These are phyloP conservation scores for Tricholoma saponaceum DNA, from an alignment of 768 basidiomycete species.

Conservation along the genomic window DNA sequence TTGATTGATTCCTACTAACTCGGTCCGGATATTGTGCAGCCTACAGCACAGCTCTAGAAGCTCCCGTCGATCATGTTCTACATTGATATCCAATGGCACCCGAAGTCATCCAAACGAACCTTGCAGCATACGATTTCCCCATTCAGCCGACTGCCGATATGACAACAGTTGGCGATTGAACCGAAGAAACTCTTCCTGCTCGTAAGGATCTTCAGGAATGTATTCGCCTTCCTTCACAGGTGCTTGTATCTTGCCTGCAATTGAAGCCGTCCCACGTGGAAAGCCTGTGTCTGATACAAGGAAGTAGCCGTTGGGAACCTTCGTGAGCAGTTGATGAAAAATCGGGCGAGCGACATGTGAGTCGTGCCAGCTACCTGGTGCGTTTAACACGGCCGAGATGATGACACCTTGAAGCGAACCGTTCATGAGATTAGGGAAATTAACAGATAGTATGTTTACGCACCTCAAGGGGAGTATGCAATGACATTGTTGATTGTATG, in stretches of 20 bases:
- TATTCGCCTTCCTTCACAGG: not conserved
- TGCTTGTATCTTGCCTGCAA: not conserved
- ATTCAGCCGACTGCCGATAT: constrained; percentile 47
- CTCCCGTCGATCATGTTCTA: constrained; percentile 17
- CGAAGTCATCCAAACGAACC: constrained; percentile 43
- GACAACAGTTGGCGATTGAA: constrained; percentile 31
- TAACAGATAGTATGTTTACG: not conserved
- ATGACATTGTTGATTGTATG: no score
- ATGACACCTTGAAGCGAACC: constrained; percentile 23
- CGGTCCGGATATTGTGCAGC: constrained; percentile 30
- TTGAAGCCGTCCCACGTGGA: constrained; percentile 10
- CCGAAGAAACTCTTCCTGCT: not conserved
- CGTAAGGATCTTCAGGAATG: not conserved
- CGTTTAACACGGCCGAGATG: constrained; percentile 30
- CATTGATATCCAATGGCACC: constrained; percentile 33
- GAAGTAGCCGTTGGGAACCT: constrained; percentile 27
- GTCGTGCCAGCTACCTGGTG: constrained; percentile 41
- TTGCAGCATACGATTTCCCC: constrained; percentile 45
- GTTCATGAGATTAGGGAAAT: not conserved
- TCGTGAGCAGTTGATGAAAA: constrained; percentile 19
- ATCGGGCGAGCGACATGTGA: constrained; percentile 28
- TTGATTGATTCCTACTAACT: constrained; percentile 35
- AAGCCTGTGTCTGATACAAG: constrained; percentile 35
- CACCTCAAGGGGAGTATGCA: no score
- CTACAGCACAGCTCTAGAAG: constrained; percentile 33